phyloP scores from a whole-genome alignment of 331 rosid genomes.

The Cydonia oblonga region DNA sequence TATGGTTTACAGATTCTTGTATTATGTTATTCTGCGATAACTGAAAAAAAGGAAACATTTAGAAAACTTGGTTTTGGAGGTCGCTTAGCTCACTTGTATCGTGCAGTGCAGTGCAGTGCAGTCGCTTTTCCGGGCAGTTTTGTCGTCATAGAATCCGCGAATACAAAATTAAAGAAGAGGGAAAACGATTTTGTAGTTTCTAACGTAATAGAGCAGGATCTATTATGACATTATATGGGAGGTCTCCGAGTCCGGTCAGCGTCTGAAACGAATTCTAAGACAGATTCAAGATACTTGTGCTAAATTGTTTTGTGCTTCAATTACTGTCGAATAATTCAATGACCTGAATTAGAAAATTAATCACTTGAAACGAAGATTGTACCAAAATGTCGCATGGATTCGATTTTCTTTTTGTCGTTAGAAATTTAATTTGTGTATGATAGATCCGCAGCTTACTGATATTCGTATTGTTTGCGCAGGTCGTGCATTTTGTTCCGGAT shows the following conservation, averaged over 20 bases:
- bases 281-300: neutral
- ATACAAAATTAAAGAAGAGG: neutral
- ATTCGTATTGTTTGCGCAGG: slow-evolving; percentile 31
- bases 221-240: neutral
- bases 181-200: neutral
- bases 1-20: slow-evolving; percentile 17
- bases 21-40: neutral
- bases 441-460: neutral
- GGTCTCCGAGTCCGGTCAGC: neutral
- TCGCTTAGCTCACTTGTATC: neutral
- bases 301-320: neutral
- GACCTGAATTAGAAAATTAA: neutral
- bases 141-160: neutral
- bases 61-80: neutral
- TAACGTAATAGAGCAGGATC: neutral
- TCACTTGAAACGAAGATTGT: neutral
- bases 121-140: neutral
- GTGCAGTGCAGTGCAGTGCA: neutral
- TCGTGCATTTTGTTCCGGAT: slow-evolving; percentile 59
- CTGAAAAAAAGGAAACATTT: neutral
- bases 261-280: neutral
- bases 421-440: neutral
- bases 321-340: neutral
- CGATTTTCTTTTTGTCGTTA: neutral
- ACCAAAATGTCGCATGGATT: neutral